Evolutionary conservation across 495 filamentous ascomycete species (phyloP), one percentile per base, ranked within the genome.

Genomic region (Tetracladium marchalianum): DNA sequence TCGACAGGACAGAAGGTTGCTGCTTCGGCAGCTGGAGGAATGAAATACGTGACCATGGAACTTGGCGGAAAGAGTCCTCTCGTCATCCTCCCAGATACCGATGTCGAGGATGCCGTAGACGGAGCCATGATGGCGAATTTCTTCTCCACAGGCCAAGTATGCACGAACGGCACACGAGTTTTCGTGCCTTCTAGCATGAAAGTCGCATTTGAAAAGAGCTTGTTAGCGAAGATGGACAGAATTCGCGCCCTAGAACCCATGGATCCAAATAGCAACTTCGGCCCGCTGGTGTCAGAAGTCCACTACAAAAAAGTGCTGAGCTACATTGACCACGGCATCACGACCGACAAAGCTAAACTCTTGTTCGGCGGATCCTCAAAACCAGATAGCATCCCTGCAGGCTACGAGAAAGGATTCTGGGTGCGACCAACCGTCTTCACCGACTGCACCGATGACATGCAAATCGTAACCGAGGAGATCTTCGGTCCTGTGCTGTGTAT

Each of bases 101-200:
- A 84, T 39, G 54, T 89, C 2, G 80, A 85, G n/a, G 72, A 66
- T 39, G 85, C 85, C 11, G 85, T 85, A 27, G 75, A 90, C 52
- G 82, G 82, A 22, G 83, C 82, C 45, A 88, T 90, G 84, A 86
- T 89, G 82, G 85, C 85, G 36, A 90, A 89, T 55, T 89, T 88
- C 66, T 88, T 78, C 70, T 84, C 78, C 55, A 79, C 79, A 0
- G 85, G 85, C 11, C 85, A 90, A 61, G 85, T 90, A 35, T 90
- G 85, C 67, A 90, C 85, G 13, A 89, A 89, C 53, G 85, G 85
- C 27, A 90, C 85, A 0, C 70, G 85, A 6, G 85, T 90, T 0
- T 89, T 88, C 56, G 70, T 90, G 2, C 84, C 78, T 8, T 53
- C 66, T 10, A 52, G 53, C 46, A 71, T 85, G 67, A 81, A 85